Evolutionary conservation across 2,329 filamentous ascomycete genomes (phyloP).

Genomic region (Clonostachys rhizophaga): DNA sequence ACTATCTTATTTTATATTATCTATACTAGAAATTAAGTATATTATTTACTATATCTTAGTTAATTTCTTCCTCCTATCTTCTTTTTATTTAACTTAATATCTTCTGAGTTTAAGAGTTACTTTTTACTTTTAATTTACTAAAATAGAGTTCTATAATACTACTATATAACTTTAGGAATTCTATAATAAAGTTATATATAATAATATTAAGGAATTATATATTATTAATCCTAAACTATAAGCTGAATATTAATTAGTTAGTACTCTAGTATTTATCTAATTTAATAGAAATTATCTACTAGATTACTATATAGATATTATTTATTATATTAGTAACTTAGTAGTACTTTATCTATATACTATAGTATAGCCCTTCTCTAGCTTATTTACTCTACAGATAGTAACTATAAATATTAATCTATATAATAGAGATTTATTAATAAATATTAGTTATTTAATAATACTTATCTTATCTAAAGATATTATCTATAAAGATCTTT

Average conservation of each 20-base stretch:
- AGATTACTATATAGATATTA: too few relatives aligned
- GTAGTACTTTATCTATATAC: too few relatives aligned
- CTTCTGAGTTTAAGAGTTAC: neutral
- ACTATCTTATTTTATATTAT: neutral
- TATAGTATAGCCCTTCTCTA: too few relatives aligned
- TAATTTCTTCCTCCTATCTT: neutral
- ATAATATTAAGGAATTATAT: neutral
- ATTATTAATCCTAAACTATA: neutral
- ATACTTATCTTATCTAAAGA: neutral
- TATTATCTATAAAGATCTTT: neutral
- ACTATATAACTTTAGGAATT: neutral
- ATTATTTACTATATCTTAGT: slow-evolving; percentile 1
- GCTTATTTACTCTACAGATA: slow-evolving; percentile 1
- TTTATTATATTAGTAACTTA: too few relatives aligned
- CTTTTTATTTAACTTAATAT: slow-evolving; percentile 1
- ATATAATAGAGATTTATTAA: neutral
- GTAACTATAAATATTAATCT: slow-evolving; percentile 1
- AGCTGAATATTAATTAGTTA: too few relatives aligned
- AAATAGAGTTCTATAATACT: slow-evolving; percentile 1
- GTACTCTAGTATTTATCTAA: too few relatives aligned
- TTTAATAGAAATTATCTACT: too few relatives aligned
- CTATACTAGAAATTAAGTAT: neutral
- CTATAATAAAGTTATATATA: neutral
- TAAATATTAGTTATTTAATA: neutral
- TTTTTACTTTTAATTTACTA: neutral